A percentile compares a stretch with the other conserved stretches of the same genome.
Conservation (phyloP, 805 yeast species). For the Yamadazyma takamatsuzukensis region DNA sequence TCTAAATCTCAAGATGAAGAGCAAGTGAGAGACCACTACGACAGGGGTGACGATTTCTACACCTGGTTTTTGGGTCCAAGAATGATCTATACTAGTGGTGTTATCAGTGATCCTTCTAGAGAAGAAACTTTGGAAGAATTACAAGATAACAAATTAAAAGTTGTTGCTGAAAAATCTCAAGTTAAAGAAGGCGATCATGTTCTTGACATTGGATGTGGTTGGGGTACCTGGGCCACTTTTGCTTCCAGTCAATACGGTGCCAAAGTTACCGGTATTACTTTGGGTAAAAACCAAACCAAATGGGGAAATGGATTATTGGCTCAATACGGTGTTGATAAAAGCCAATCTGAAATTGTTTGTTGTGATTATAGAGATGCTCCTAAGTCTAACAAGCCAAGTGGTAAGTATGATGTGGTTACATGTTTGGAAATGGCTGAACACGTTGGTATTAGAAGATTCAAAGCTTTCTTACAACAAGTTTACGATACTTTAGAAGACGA, state of each 20-base stretch:
- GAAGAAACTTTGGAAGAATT: constrained; percentile 75
- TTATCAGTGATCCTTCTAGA: constrained; percentile 63
- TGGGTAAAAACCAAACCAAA: constrained; percentile 86
- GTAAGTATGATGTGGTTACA: constrained; percentile 76
- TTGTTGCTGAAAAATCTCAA: constrained; percentile 83
- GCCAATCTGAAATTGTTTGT: constrained; percentile 77
- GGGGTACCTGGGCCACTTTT: constrained; percentile 90
- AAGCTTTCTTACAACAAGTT: constrained; percentile 72
- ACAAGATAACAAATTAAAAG: constrained; percentile 86
- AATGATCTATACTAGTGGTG: constrained; percentile 90
- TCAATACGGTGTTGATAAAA: constrained; percentile 61
- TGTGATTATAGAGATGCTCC: constrained; percentile 91
- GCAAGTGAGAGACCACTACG: constrained; percentile 93
- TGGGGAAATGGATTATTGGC: constrained; percentile 76
- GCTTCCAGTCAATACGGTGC: constrained; percentile 84
- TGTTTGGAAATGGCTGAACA: constrained; percentile 96
- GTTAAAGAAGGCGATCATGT: constrained; percentile 68
- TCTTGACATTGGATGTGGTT: constrained; percentile 90
- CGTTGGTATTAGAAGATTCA: constrained; percentile 85
- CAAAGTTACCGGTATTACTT: constrained; percentile 80
- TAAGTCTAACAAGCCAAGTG: constrained; percentile 44
- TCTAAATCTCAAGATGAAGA: constrained; percentile 93
- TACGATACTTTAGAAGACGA: constrained; percentile 88
- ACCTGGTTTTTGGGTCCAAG: constrained; percentile 92
- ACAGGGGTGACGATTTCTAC: constrained; percentile 94